Percentiles rank a stretch among this genome's conserved stretches.
These are phyloP conservation scores for Phtheirospermum japonicum DNA, from an alignment of 257 asterid species.

Conservation along the genomic window DNA sequence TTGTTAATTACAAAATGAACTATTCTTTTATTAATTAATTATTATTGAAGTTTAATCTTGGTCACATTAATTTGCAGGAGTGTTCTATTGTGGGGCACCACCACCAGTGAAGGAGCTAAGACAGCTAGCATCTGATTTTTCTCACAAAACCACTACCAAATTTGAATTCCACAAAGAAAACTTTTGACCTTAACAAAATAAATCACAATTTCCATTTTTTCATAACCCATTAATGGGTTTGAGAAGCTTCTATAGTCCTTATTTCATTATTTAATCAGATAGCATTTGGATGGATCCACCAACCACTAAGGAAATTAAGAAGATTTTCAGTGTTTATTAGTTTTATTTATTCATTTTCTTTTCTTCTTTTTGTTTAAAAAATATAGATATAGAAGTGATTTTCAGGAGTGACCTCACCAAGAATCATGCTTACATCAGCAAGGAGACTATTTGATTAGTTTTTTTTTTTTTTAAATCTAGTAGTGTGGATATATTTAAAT, in stretches of 20 bases:
- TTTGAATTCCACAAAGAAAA: constrained; percentile 19
- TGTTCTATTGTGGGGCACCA: constrained; percentile 18
- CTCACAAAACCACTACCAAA: constrained; percentile 6
- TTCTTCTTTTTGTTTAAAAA: too few species aligned
- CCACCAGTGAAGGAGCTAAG: constrained; percentile 16
- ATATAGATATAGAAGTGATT: too few species aligned
- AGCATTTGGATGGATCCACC: too few species aligned
- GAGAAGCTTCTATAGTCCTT: neutral
- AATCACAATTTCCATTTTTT: neutral
- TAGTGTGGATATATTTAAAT: too few species aligned
- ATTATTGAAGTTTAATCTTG: neutral
- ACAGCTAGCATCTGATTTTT: constrained; percentile 15
- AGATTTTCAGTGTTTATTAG: neutral
- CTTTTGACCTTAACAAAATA: constrained; percentile 8
- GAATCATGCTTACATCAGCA: too few species aligned
- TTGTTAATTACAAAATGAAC: too few species aligned
- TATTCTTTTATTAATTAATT: too few species aligned
- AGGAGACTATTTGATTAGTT: too few species aligned
- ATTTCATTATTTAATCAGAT: too few species aligned
- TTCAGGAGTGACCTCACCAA: too few species aligned
- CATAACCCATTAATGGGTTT: neutral
- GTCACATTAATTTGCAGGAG: neutral
- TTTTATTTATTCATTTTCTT: neutral
- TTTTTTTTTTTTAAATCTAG: too few species aligned
- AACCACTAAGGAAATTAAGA: neutral